A percentile compares a stretch with the other conserved stretches of the same genome.
Conservation (phyloP, 2,329 filamentous ascomycete genomes). For the Macrophomina phaseolina region DNA sequence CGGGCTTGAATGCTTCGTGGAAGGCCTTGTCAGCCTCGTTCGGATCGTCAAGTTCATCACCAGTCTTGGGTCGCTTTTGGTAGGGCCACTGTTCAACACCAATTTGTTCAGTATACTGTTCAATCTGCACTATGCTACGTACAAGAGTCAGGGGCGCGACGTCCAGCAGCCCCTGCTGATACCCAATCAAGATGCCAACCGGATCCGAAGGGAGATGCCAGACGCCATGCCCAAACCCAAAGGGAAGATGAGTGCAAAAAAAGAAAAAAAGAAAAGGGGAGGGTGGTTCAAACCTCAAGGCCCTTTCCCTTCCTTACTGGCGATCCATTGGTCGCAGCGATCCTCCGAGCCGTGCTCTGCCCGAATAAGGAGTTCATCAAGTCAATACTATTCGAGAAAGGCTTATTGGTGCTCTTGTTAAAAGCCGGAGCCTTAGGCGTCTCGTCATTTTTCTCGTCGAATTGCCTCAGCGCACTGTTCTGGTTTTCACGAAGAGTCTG, state of each 20-base stretch:
- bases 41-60: constrained; percentile 68
- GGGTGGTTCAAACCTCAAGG: constrained; percentile 84
- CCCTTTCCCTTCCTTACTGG: constrained; percentile 66
- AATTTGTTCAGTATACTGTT: constrained; percentile 44
- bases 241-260: constrained; percentile 32
- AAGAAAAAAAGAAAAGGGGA: constrained; percentile 44
- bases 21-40: constrained; percentile 69
- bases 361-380: constrained; percentile 94
- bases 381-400: constrained; percentile 85
- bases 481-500: constrained; percentile 71
- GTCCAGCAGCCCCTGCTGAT: constrained; percentile 27
- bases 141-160: constrained; percentile 41
- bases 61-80: constrained; percentile 75
- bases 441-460: constrained; percentile 43
- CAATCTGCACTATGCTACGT: constrained; percentile 54
- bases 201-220: constrained; percentile 22
- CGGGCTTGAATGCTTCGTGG: constrained; percentile 76
- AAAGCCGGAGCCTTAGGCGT: constrained; percentile 36
- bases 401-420: constrained; percentile 49
- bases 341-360: constrained; percentile 45
- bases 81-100: constrained; percentile 76
- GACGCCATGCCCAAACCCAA: constrained; percentile 25
- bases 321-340: constrained; percentile 32
- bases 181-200: constrained; percentile 21
- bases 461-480: constrained; percentile 61